Percentiles rank a stretch among this genome's conserved stretches.
phyloP scores from a whole-genome alignment of 1,284 basidiomycete species.

The Pholiota adiposa region DNA sequence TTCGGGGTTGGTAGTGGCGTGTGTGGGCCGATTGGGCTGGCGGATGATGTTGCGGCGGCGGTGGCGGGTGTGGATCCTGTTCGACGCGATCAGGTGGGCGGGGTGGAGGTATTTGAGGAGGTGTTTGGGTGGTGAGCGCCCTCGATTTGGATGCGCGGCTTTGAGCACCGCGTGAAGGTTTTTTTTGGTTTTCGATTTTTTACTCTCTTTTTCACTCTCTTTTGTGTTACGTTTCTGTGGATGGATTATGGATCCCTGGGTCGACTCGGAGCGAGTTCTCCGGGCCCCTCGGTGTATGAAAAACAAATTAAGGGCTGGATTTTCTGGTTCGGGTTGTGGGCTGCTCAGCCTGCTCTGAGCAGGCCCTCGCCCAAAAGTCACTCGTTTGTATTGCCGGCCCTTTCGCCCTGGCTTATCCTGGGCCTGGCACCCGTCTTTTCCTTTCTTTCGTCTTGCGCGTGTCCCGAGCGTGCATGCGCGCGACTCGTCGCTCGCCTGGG shows the following conservation, averaged over 20 bases:
- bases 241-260: neutral
- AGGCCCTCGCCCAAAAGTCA: neutral
- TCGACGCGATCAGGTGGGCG: slow-evolving; percentile 62
- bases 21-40: slow-evolving; percentile 66
- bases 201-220: neutral
- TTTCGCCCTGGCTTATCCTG: neutral
- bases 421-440: neutral
- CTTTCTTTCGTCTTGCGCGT: neutral
- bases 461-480: too few relatives aligned
- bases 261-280: neutral
- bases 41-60: slow-evolving; percentile 54
- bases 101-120: slow-evolving; percentile 74
- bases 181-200: too few relatives aligned
- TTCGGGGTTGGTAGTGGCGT: slow-evolving; percentile 68
- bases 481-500: too few relatives aligned
- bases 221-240: neutral
- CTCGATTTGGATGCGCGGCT: neutral
- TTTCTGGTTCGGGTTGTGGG: neutral
- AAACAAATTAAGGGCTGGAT: neutral
- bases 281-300: neutral
- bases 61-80: slow-evolving; percentile 51
- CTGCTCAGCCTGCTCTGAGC: too few relatives aligned
- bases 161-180: too few relatives aligned
- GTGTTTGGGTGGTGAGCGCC: slow-evolving; percentile 44
- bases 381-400: neutral